These are phyloP conservation scores for Rutstroemia sp. DNA, from an alignment of 2,329 filamentous ascomycete species.

Conservation along the genomic window DNA sequence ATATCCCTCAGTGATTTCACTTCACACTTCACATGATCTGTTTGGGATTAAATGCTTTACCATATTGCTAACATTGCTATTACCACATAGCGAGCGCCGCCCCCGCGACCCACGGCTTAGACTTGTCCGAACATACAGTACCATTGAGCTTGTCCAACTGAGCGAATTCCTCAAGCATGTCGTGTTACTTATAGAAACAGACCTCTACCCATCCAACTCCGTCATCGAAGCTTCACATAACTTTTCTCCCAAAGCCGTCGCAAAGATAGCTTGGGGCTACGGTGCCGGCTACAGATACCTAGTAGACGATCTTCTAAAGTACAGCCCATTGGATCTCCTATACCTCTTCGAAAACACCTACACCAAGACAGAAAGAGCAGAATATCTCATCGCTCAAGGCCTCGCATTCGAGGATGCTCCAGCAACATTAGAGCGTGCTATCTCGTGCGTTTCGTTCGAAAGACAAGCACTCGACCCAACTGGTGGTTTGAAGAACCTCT, in stretches of 20 bases:
- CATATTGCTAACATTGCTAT: no score
- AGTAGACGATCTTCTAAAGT: slow-evolving; percentile 23
- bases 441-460: neutral
- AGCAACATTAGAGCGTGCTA: slow-evolving; percentile 17
- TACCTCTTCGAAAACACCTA: slow-evolving; percentile 25
- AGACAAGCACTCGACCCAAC: neutral
- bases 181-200: slow-evolving; percentile 22
- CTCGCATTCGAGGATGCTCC: slow-evolving; percentile 21
- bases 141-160: slow-evolving; percentile 24
- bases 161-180: slow-evolving; percentile 26
- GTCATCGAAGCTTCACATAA: slow-evolving; percentile 23
- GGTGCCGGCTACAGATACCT: slow-evolving; percentile 20
- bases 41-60: no score
- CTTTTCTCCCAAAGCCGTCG: slow-evolving; percentile 18
- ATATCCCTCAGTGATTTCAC: no score
- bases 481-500: neutral
- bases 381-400: slow-evolving; percentile 21
- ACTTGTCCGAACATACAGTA: slow-evolving; percentile 23
- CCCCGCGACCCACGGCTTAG: slow-evolving; percentile 24
- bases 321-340: slow-evolving; percentile 22
- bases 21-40: no score
- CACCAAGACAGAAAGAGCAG: slow-evolving; percentile 23
- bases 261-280: slow-evolving; percentile 27
- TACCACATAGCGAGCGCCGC: slow-evolving; percentile 1
- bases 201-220: slow-evolving; percentile 26